Evolutionary conservation across 2,329 filamentous ascomycete genomes (phyloP), one percentile per base, ranked within the genome.

Genomic region (Amylocarpus encephaloides): DNA sequence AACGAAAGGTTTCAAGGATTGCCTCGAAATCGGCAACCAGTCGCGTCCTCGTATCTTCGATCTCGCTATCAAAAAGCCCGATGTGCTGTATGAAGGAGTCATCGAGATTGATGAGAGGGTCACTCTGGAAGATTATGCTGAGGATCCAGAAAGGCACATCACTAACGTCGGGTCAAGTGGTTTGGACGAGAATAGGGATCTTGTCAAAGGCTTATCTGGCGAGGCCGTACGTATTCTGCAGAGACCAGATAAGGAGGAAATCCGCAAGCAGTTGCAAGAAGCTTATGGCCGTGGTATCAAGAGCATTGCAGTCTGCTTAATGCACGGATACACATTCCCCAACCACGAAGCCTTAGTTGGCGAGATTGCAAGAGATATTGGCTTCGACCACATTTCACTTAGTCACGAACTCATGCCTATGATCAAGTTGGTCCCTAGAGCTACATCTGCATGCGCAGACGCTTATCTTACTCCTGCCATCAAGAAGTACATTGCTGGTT

Each of bases 1-100:
- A 1, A 88, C 83, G 0, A 83, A 82, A 57, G 84, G 83, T 0
- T 87, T 88, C 68, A 82, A 79, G 55, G 84, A 88, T 62, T 82
- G 83, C 54, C 71, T 87, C n/a, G 73, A 78, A 48, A 88, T 89
- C 63, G 85, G 85, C 2, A 86, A 88, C 60, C 85, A 88, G 65
- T 79, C 79, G 5, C 74, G 85, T 29, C 85, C 85, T 2, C 80
- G 83, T 55, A 82, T 89, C 46, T 89, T 88, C 56, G 83, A 86
- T 60, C 70, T 89, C 12, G 79, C 78, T 22, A 84, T 88, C 46
- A 71, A 74, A 48, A 83, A 85, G 57, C 78, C 84, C 1, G 78
- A 84, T 49, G 79, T 83, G 6, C 71, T 89, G 1, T 86, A 87
- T 64, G 76, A 82, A 52, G 74, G 70, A 38, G 84, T 88, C 0